A percentile compares a stretch with the other conserved stretches of the same genome.
phyloP scores from a whole-genome alignment of 306 rosid genomes.

The Vigna radiata region DNA sequence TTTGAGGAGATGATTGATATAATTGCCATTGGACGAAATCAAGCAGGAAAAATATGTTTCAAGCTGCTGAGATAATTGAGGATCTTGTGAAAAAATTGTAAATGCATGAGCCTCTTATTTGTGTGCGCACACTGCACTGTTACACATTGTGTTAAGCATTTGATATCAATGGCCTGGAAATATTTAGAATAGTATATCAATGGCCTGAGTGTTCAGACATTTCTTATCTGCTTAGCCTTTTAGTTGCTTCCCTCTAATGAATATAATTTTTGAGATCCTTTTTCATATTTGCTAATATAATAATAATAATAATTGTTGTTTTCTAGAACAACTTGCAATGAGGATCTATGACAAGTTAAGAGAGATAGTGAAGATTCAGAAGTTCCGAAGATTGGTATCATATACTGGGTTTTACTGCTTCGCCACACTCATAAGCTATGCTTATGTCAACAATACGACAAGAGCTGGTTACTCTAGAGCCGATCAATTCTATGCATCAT shows the following conservation, averaged over 20 bases:
- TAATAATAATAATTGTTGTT: neutral
- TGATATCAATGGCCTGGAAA: neutral
- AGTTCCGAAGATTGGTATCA: slow-evolving; percentile 78
- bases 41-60: slow-evolving; percentile 65
- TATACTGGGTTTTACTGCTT: slow-evolving; percentile 89
- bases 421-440: slow-evolving; percentile 64
- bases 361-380: slow-evolving; percentile 82
- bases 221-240: neutral
- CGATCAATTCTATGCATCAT: slow-evolving; percentile 93
- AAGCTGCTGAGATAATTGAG: slow-evolving; percentile 73
- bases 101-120: slow-evolving; percentile 1
- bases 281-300: neutral
- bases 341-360: slow-evolving; percentile 57
- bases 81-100: slow-evolving; percentile 67
- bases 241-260: neutral
- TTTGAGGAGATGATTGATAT: slow-evolving; percentile 80
- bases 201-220: neutral
- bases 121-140: neutral
- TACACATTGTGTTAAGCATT: neutral
- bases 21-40: slow-evolving; percentile 71
- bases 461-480: slow-evolving; percentile 97
- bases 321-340: slow-evolving; percentile 47
- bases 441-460: slow-evolving; percentile 86
- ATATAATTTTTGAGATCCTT: neutral
- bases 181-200: neutral